A percentile compares a stretch with the other conserved stretches of the same genome.
These are phyloP conservation scores for Botrytis pseudocinerea DNA, from an alignment of 2,329 filamentous ascomycete genomes.

Conservation along the genomic window DNA sequence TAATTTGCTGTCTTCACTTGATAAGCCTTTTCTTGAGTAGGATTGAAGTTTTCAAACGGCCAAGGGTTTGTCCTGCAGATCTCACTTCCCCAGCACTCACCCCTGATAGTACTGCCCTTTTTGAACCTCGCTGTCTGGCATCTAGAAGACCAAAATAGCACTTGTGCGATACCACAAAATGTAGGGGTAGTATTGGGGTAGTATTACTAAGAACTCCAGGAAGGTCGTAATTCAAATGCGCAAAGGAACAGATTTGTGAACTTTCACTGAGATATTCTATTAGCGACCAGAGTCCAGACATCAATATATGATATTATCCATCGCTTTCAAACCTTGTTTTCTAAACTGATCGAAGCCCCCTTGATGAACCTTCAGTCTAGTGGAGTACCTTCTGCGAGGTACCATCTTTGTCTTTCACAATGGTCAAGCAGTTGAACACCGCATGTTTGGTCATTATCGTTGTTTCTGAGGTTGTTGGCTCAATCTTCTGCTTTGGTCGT, in stretches of 20 bases:
- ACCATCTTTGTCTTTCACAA: slow-evolving; percentile 32
- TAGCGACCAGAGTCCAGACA: neutral
- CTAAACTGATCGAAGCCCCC: neutral
- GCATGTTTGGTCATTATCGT: slow-evolving; percentile 28
- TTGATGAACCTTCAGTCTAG: neutral
- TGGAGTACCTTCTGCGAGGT: neutral
- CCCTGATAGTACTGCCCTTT: neutral
- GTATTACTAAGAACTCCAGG: neutral
- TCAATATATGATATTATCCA: neutral
- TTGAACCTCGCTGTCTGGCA: neutral
- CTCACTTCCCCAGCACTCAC: neutral
- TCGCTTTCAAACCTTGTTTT: neutral
- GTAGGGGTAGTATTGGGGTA: neutral
- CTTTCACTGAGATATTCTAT: neutral
- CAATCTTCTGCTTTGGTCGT: slow-evolving; percentile 27
- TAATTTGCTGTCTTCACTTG: neutral
- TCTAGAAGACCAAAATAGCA: neutral
- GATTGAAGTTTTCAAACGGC: neutral
- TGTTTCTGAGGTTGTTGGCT: slow-evolving; percentile 25
- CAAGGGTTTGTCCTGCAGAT: neutral
- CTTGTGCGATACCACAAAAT: neutral
- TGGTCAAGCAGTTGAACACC: slow-evolving; percentile 33
- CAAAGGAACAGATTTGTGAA: neutral
- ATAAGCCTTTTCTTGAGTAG: neutral
- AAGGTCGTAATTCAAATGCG: neutral